Percentiles rank a stretch among this genome's conserved stretches.
phyloP scores from a whole-genome alignment of 768 basidiomycete genomes.

The Pleurotus platypus region DNA sequence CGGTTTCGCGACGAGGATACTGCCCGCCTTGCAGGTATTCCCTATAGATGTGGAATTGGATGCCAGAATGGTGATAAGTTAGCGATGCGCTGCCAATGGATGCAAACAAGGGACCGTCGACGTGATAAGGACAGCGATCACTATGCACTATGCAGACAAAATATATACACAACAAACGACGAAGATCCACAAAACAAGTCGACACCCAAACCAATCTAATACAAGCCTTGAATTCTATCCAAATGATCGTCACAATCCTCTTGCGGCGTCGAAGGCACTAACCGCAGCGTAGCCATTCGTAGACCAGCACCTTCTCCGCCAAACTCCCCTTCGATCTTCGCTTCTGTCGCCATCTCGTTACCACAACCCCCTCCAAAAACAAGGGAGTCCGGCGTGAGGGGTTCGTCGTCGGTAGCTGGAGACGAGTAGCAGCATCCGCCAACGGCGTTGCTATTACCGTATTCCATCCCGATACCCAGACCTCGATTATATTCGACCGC shows the following conservation, averaged over 20 bases:
- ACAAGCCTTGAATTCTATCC: constrained; percentile 1
- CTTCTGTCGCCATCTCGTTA: neutral
- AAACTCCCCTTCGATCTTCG: neutral
- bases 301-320: neutral
- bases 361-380: neutral
- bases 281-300: neutral
- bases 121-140: too few relatives aligned
- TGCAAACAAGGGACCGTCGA: too few relatives aligned
- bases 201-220: too few relatives aligned
- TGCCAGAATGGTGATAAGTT: too few relatives aligned
- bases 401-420: neutral
- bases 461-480: neutral
- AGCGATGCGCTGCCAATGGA: too few relatives aligned
- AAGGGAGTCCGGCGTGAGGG: neutral
- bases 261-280: neutral
- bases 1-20: too few relatives aligned
- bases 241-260: neutral
- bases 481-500: neutral
- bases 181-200: too few relatives aligned
- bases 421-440: neutral
- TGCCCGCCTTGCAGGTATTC: too few relatives aligned
- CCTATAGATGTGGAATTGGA: too few relatives aligned
- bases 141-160: too few relatives aligned
- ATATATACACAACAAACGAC: too few relatives aligned
- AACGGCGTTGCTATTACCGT: neutral